phyloP scores from a whole-genome alignment of 2,329 filamentous ascomycete species.

The Botrytis medusae region DNA sequence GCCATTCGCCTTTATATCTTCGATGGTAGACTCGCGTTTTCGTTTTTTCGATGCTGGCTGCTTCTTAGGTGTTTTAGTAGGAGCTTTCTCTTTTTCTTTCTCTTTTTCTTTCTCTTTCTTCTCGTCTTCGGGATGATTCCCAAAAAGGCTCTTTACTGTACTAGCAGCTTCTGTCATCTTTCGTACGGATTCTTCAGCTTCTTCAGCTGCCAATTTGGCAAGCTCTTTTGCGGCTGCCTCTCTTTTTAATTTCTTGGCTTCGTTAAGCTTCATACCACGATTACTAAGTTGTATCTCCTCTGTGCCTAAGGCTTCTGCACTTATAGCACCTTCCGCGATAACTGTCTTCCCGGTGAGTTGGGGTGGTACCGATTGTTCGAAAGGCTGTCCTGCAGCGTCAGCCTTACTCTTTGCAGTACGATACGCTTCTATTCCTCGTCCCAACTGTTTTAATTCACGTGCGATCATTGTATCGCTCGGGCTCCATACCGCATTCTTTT shows the following conservation, averaged over 20 bases:
- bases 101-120: conserved; percentile 19
- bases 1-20: conserved; percentile 10
- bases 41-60: conserved; percentile 35
- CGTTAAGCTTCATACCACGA: conserved; percentile 75
- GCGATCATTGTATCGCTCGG: conserved; percentile 85
- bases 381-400: conserved; percentile 62
- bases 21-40: conserved; percentile 35
- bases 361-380: conserved; percentile 47
- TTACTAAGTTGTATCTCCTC: conserved; percentile 67
- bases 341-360: conserved; percentile 43
- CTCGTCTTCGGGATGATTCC: conserved; percentile 27
- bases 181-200: conserved; percentile 57
- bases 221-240: conserved; percentile 71
- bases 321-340: conserved; percentile 60
- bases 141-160: conserved; percentile 45
- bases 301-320: conserved; percentile 49
- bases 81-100: conserved; percentile 23
- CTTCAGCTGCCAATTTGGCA: conserved; percentile 60
- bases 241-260: conserved; percentile 74
- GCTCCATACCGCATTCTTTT: conserved; percentile 85
- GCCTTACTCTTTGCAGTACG: conserved; percentile 62
- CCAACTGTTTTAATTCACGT: conserved; percentile 69
- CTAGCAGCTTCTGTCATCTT: conserved; percentile 53
- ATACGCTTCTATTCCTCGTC: conserved; percentile 64
- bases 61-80: conserved; percentile 31